Conservation (phyloP, 75 land plant genomes). For the Pinus tabuliformis region DNA sequence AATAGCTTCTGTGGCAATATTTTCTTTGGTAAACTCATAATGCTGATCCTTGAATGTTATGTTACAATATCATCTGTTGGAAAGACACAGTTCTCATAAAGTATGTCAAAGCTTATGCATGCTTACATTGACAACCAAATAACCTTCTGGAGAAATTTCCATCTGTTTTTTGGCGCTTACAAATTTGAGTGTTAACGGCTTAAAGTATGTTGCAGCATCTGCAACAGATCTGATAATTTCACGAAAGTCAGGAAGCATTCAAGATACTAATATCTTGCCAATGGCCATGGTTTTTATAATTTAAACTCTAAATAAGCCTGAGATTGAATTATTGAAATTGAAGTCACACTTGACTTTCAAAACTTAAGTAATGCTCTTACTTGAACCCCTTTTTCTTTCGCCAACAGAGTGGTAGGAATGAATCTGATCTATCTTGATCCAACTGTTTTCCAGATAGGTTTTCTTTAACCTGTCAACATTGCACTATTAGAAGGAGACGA, state of each 20-base stretch:
- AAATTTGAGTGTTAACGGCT: slow-evolving; percentile 52
- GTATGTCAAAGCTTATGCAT: not conserved
- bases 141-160: slow-evolving; percentile 64
- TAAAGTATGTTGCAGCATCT: slow-evolving; percentile 59
- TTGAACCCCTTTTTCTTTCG: slow-evolving; percentile 41
- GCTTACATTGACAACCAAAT: slow-evolving; percentile 79
- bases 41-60: no score
- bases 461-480: slow-evolving; percentile 39
- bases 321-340: not conserved
- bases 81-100: not conserved
- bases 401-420: slow-evolving; percentile 78
- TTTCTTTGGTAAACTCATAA: no score
- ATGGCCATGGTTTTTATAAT: not conserved
- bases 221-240: slow-evolving; percentile 21
- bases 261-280: not conserved
- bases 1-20: not conserved
- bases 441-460: slow-evolving; percentile 35
- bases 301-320: not conserved
- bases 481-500: not conserved
- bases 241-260: not conserved
- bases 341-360: not conserved
- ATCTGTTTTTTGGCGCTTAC: slow-evolving; percentile 22
- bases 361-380: slow-evolving; percentile 9
- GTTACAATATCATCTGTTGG: no score
- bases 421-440: slow-evolving; percentile 43